Base-by-base conservation (phyloP, 176 grass and related monocot genomes). In the Guadua angustifolia region DNA sequence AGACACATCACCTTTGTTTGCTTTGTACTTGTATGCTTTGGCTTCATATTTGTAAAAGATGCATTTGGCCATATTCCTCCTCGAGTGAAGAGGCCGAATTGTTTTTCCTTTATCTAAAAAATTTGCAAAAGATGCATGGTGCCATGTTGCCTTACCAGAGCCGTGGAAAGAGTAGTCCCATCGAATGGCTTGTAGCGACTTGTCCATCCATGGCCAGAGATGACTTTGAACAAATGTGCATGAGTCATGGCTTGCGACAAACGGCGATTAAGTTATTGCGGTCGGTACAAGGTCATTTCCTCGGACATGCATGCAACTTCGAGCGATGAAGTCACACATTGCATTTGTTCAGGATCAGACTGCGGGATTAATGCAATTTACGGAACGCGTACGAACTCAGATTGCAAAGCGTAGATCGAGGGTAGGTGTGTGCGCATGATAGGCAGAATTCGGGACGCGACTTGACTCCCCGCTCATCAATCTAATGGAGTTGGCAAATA, bases 11-110 rank as follows among this genome's bases (percentile, higher is more conserved):
- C 16, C 5, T 56, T 65, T 70, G 1, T 9, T 79, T 65, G 76
- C 84, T 86, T 80, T 73, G 49, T 35, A 35, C 57, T 11, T 0
- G 3, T n/a, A 22, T 22, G 83, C 62, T 26, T 69, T 84, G 49
- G 38, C 22, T 45, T n/a, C 14, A 24, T 12, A 17, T 24, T 45
- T n/a, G n/a, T n/a, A n/a, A n/a, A n/a, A n/a, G n/a, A n/a, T n/a
- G n/a, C n/a, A n/a, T n/a, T n/a, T n/a, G n/a, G n/a, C n/a, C n/a
- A n/a, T n/a, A n/a, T n/a, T n/a, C n/a, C n/a, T n/a, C n/a, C n/a
- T n/a, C n/a, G n/a, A n/a, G n/a, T n/a, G n/a, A n/a, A n/a, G n/a
- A n/a, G n/a, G n/a, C n/a, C n/a, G n/a, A n/a, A n/a, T n/a, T n/a
- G n/a, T n/a, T n/a, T n/a, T n/a, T n/a, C n/a, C n/a, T n/a, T n/a